Evolutionary conservation across 2,329 filamentous ascomycete species (phyloP), one percentile per base, ranked within the genome.

Genomic region (Paraconiothyrium brasiliense): DNA sequence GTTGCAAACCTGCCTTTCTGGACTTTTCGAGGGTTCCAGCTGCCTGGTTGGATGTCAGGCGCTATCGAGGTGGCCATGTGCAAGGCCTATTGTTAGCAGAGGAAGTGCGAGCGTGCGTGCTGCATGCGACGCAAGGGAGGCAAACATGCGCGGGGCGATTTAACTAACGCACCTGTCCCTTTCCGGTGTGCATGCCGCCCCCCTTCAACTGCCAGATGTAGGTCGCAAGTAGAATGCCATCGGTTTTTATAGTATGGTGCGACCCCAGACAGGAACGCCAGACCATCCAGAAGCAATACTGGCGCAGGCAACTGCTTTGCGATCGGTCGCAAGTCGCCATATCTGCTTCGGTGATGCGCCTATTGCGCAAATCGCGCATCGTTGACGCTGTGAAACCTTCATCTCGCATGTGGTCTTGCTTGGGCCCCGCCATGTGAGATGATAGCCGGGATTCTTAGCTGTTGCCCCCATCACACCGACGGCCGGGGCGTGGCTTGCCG

Each of bases 351-450:
- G 51, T 22, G 37, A 54, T 43, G 24, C 32, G 37, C 51, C 35
- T 30, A 37, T 30, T 54, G 51, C 37, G 51, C 51, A 54, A 43
- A 54, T n/a, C 24, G 51, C 51, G 48, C 48, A 51, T 51, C 48
- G n/a, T 51, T 22, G 37, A 43, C 37, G 35, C 37, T 32, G 51
- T 43, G 51, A 27, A 54, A 54, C 39, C 50, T 54, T 20, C 37
- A 54, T 43, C 51, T 54, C 37, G 51, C 51, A 54, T 54, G 51
- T 43, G 51, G 22, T 54, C 14, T 20, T 35, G 16, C 27, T 51
- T 51, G 20, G 48, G 30, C 27, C 48, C 32, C 32, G 48, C 48
- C 46, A 46, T 46, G 43, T 46, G 32, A 51, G n/a, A 20, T 51
- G 32, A 10, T 13, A 48, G n/a, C 13, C 30, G 16, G 20, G 32